These are phyloP conservation scores for Aquilaria malaccensis DNA, from an alignment of 345 rosid species.

Conservation along the genomic window DNA sequence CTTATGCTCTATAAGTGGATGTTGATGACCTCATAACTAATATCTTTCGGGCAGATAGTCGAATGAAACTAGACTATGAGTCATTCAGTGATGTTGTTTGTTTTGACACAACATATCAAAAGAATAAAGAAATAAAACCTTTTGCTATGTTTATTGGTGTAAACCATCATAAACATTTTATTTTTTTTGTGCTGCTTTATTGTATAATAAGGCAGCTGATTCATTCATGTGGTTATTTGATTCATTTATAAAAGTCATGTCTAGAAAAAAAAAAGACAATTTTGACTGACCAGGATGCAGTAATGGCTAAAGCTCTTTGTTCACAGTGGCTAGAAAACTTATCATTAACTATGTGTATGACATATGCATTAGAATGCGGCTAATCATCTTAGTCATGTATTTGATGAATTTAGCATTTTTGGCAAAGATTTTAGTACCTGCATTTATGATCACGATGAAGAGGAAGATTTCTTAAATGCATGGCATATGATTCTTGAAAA, in stretches of 20 bases:
- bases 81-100: neutral
- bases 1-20: neutral
- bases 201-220: constrained; percentile 1
- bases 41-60: neutral
- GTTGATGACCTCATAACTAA: neutral
- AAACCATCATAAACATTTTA: neutral
- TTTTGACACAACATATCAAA: neutral
- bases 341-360: constrained; percentile 1
- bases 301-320: constrained; percentile 7
- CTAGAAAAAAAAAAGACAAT: neutral
- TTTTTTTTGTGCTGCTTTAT: neutral
- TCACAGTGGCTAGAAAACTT: neutral
- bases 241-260: constrained; percentile 2
- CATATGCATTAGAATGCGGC: constrained; percentile 2
- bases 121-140: neutral
- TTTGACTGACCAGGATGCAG: neutral
- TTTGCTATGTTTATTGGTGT: neutral
- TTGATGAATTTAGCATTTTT: neutral
- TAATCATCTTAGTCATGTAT: neutral
- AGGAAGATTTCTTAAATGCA: neutral
- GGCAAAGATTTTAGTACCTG: constrained; percentile 1
- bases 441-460: constrained; percentile 11
- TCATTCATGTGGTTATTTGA: constrained; percentile 4
- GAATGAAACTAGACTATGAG: neutral
- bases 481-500: constrained; percentile 8